Evolutionary conservation across 1,284 basidiomycete genomes (phyloP).

Genomic region (Sphagnurus paluster): DNA sequence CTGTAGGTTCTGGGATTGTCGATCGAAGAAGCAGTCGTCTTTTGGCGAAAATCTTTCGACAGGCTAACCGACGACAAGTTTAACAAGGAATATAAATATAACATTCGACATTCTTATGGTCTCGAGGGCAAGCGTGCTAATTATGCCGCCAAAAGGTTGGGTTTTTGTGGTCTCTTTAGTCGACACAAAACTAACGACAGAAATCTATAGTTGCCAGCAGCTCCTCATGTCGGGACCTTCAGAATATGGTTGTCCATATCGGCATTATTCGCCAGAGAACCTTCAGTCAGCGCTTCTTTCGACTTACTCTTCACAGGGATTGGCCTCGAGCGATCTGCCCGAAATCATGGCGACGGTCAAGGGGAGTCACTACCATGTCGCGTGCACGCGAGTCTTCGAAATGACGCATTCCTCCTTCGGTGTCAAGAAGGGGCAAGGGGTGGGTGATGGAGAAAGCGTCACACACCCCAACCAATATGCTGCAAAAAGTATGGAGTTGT

Average conservation of each 20-base stretch:
- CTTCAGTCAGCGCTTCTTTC: conserved; percentile 78
- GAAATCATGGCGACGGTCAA: conserved; percentile 89
- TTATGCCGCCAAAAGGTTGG: conserved; percentile 89
- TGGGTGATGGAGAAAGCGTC: conserved; percentile 87
- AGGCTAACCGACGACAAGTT: conserved; percentile 92
- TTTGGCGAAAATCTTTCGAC: conserved; percentile 90
- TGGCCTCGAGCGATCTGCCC: conserved; percentile 69
- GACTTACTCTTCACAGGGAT: conserved; percentile 69
- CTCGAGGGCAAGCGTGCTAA: conserved; percentile 94
- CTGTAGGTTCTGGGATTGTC: conserved; percentile 86
- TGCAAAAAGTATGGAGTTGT: conserved; percentile 66
- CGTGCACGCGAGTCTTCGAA: conserved; percentile 97
- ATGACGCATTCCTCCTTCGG: conserved; percentile 79
- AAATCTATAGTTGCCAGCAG: conserved; percentile 76
- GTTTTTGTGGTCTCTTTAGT: background rate
- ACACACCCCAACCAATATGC: conserved; percentile 93
- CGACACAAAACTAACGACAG: conserved; percentile 15
- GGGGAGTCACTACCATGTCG: conserved; percentile 88
- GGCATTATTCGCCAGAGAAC: conserved; percentile 87
- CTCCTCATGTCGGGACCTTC: conserved; percentile 83
- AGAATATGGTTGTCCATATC: conserved; percentile 92
- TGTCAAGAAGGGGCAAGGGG: conserved; percentile 87
- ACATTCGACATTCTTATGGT: conserved; percentile 95
- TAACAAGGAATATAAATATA: conserved; percentile 98
- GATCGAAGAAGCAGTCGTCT: conserved; percentile 91